Evolutionary conservation across 805 yeast species (phyloP).

Genomic region (Myxozyma sirexii): DNA sequence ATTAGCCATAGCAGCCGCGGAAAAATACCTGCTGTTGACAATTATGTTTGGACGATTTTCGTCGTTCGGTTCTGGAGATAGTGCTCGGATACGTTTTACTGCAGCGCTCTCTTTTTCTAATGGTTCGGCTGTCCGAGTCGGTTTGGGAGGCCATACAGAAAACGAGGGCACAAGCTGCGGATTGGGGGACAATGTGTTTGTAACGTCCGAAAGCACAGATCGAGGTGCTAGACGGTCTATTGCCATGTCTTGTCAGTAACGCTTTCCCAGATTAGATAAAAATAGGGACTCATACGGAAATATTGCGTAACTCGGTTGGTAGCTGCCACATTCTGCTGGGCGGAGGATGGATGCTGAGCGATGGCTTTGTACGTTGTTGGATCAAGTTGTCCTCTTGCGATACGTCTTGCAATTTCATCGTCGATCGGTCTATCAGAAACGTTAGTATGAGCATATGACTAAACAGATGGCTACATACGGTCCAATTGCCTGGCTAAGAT

Average conservation of each 20-base stretch:
- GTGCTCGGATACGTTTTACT: not conserved
- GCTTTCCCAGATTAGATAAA: not conserved
- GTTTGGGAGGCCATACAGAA: not conserved
- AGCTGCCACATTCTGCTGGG: not conserved
- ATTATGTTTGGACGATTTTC: not conserved
- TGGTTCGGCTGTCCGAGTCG: not conserved
- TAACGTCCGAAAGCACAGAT: not conserved
- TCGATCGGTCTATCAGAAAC: slow-evolving; percentile 41
- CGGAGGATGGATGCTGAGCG: not conserved
- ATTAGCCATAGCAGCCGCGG: not conserved
- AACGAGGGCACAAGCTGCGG: not conserved
- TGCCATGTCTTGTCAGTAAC: no score
- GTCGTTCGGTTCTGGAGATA: not conserved
- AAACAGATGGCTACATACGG: slow-evolving; percentile 12
- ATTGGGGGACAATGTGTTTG: not conserved
- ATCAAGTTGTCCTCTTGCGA: slow-evolving; percentile 68
- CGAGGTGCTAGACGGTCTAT: not conserved
- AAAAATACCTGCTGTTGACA: slow-evolving; percentile 2
- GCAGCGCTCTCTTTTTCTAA: not conserved
- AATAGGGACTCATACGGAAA: not conserved
- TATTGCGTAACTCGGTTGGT: not conserved
- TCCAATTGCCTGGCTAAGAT: slow-evolving; percentile 44
- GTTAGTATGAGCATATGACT: not conserved
- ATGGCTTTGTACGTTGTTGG: slow-evolving; percentile 60
- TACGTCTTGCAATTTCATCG: slow-evolving; percentile 52